A percentile compares a stretch with the other conserved stretches of the same genome.
Evolutionary conservation across 257 asterid species (phyloP).

Genomic region (Echites panduratus): DNA sequence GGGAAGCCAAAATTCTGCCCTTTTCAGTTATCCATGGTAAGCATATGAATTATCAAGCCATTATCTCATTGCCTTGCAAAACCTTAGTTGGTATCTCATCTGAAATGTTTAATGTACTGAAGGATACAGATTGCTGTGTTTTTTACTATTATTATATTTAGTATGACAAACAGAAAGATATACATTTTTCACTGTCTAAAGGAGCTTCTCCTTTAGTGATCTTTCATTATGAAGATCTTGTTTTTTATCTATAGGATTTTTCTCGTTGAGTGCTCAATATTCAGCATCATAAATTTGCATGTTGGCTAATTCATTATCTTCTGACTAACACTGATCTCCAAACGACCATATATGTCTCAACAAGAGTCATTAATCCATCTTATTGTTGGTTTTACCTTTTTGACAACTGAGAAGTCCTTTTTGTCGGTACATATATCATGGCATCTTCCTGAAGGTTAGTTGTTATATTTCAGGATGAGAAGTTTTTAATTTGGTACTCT

Average conservation of each 20-base stretch:
- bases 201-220: neutral
- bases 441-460: conserved; percentile 1
- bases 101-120: neutral
- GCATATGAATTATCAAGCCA: neutral
- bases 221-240: too few relatives aligned
- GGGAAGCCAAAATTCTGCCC: conserved; percentile 54
- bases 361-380: neutral
- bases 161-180: neutral
- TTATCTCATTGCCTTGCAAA: neutral
- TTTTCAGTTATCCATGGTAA: conserved; percentile 45
- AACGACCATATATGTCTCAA: neutral
- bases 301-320: neutral
- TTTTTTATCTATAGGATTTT: neutral
- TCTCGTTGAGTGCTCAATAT: neutral
- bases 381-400: neutral
- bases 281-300: neutral
- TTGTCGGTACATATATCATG: neutral
- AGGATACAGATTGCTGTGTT: neutral
- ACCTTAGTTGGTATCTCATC: neutral
- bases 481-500: conserved; percentile 42
- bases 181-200: neutral
- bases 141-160: neutral
- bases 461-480: conserved; percentile 39
- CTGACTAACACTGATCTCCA: neutral
- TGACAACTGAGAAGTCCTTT: neutral